These are phyloP conservation scores for Nannochloris sp. DNA, from an alignment of 139 green algal species.

Conservation along the genomic window DNA sequence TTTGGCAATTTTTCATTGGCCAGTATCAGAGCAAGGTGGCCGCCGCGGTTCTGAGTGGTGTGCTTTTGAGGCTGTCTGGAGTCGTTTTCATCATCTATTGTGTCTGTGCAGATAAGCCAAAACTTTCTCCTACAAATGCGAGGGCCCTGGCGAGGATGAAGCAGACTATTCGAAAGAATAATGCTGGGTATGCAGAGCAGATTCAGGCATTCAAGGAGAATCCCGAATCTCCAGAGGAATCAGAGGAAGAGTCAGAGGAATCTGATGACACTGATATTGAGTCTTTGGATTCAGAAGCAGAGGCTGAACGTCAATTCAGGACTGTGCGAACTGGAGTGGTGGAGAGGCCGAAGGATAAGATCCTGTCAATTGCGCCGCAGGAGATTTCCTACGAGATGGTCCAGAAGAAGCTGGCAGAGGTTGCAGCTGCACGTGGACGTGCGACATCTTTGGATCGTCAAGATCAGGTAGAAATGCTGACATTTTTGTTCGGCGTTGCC, in stretches of 20 bases:
- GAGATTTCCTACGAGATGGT: slow-evolving; percentile 98
- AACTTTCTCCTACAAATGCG: slow-evolving; percentile 88
- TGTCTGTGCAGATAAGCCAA: slow-evolving; percentile 70
- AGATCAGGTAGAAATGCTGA: slow-evolving; percentile 90
- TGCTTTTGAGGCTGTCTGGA: too few species aligned
- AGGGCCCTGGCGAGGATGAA: slow-evolving; percentile 94
- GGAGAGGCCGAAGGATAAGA: slow-evolving; percentile 64
- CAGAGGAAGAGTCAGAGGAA: neutral
- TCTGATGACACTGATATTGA: slow-evolving; percentile 6
- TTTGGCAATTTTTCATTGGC: neutral
- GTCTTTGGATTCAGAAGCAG: slow-evolving; percentile 14
- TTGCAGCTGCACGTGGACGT: slow-evolving; percentile 71
- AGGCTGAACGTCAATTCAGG: slow-evolving; percentile 15
- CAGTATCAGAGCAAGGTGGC: neutral
- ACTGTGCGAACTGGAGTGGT: slow-evolving; percentile 28
- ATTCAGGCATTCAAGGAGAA: slow-evolving; percentile 41
- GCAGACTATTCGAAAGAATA: slow-evolving; percentile 96
- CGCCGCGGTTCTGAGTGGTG: too few species aligned
- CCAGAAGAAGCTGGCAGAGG: slow-evolving; percentile 82
- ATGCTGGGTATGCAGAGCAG: slow-evolving; percentile 44
- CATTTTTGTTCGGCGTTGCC: slow-evolving; percentile 75
- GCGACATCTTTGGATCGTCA: slow-evolving; percentile 74
- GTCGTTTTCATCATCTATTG: too few species aligned
- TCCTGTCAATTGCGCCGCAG: slow-evolving; percentile 75
- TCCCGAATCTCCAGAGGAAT: slow-evolving; percentile 14